phyloP scores from a whole-genome alignment of 2,329 filamentous ascomycete genomes.

The Aspergillus fructus region DNA sequence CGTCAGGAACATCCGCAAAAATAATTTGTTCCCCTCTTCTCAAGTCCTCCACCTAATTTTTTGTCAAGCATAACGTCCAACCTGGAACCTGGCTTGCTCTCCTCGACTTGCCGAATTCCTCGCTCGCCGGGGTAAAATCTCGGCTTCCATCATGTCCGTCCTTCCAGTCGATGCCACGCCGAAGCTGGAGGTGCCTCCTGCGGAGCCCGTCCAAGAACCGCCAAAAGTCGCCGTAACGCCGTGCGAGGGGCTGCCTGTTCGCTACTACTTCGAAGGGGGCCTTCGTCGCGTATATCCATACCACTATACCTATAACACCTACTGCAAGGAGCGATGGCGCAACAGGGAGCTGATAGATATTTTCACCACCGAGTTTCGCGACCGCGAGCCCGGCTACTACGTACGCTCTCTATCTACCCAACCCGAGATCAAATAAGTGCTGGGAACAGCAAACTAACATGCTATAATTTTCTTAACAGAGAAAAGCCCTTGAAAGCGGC shows the following conservation, averaged over 20 bases:
- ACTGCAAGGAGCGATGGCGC: slow-evolving; percentile 91
- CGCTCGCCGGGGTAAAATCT: slow-evolving; percentile 35
- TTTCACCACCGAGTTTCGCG: slow-evolving; percentile 88
- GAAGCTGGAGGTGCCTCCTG: slow-evolving; percentile 25
- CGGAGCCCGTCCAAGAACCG: slow-evolving; percentile 23
- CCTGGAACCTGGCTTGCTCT: slow-evolving; percentile 35
- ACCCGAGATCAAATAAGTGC: not conserved
- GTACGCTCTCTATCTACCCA: slow-evolving; percentile 42
- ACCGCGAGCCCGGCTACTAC: slow-evolving; percentile 84
- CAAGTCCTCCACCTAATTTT: not conserved
- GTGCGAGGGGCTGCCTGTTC: slow-evolving; percentile 58
- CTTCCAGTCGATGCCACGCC: slow-evolving; percentile 29
- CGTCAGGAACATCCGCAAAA: slow-evolving; percentile 8
- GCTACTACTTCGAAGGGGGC: slow-evolving; percentile 81
- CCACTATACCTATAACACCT: slow-evolving; percentile 91
- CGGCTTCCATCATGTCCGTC: slow-evolving; percentile 39
- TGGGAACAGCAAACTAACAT: not conserved
- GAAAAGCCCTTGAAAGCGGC: slow-evolving; percentile 75
- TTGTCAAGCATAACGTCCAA: not conserved
- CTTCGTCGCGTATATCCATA: slow-evolving; percentile 83
- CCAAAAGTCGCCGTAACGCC: slow-evolving; percentile 29
- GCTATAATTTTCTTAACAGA: slow-evolving; percentile 36
- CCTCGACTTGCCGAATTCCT: slow-evolving; percentile 41
- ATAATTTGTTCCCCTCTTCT: not conserved
- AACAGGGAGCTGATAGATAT: slow-evolving; percentile 79